Base-by-base conservation (phyloP, 768 basidiomycete species). In the Psilocybe tampanensis region DNA sequence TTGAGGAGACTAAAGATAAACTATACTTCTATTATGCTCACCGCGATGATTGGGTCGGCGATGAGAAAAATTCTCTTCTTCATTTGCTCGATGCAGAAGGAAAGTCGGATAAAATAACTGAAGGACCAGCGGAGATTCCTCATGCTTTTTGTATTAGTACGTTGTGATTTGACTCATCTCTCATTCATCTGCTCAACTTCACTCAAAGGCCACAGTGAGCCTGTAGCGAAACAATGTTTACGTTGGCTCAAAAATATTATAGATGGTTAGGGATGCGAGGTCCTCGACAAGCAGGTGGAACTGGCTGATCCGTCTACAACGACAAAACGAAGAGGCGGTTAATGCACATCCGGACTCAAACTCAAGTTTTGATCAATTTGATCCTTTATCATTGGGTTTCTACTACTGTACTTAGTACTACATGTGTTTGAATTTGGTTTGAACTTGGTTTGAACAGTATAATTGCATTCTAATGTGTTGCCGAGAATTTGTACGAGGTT, bases 71-170 rank as follows among this genome's bases (percentile, higher is more conserved):
- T 17, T 56, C 61, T 6, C 70, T 90, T 15, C 59, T 86, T 33
- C 64, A 60, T 2, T 69, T 66, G 3, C 70, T 86, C 52, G 69
- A 74, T 19, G 70, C 72, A 3, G 69, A 76, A 26, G 54, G 54
- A 43, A 68, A 57, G 21, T 66, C 66, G 42, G 64, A 60, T 29
- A 76, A 67, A 58, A 70, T 84, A 26, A 76, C 79, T 22, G 76
- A 80, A 61, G 83, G 76, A 3, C 69, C 68, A 5, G 64, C 72
- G 6, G 77, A 76, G 29, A 76, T 89, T 34, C 87, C 86, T 2
- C 90, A 92, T 67, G 84, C 86, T 15, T 92, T 91, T 66, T 90
- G 86, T 66, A 83, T 92, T 48, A 82, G 87, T 90, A 60, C 65
- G 86, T 75, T 22, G 34, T 45, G n/a, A 5, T 24, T 13, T 21